Evolutionary conservation across 164 flowering plant species (phyloP), one percentile per base, ranked within the genome.

Genomic region (Magnolia kwangsiensis): DNA sequence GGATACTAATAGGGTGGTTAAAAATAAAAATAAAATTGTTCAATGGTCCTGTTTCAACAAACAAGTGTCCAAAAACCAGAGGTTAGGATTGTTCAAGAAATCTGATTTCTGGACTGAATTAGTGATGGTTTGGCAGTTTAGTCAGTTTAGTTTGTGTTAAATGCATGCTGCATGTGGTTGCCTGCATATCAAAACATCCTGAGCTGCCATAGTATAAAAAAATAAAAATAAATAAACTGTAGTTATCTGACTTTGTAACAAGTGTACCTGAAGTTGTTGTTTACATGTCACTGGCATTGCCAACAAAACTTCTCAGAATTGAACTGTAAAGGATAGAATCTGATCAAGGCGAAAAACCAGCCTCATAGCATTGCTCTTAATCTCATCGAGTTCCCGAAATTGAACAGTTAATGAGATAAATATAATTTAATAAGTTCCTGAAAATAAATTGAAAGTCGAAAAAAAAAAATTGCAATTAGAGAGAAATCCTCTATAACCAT

Each of bases 271-370:
- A 81, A 96, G 90, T 81, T 89, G 86, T 85, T 90, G 92, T 80
- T 98, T 82, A 63, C 80, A 86, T 19, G 82, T 64, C 16, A 67
- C 84, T 69, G 96, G 93, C 96, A 96, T 90, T 67, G 87, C 87
- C 45, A 94, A 75, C 78, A 96, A 79, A 68, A 84, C 88, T 77
- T 96, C 98, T 86, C 88, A 93, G 80, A 96, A 86, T 70, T 81
- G 83, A 71, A 75, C 79, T 61, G 95, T 88, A 11, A 92, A 24
- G 27, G 27, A 24, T 24, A 24, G 90, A 74, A 86, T 79, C 83
- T 93, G 96, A 81, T 94, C 98, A 82, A 94, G 86, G 27, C 27
- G 1, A 24, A 24, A 24, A 24, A 24, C 27, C 27, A 24, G 27
- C 27, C 27, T 24, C 27, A 24, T 24, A 24, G 27, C 27, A 24